Base-by-base conservation (phyloP, 1,139 yeast species). In the Candida smagusa region DNA sequence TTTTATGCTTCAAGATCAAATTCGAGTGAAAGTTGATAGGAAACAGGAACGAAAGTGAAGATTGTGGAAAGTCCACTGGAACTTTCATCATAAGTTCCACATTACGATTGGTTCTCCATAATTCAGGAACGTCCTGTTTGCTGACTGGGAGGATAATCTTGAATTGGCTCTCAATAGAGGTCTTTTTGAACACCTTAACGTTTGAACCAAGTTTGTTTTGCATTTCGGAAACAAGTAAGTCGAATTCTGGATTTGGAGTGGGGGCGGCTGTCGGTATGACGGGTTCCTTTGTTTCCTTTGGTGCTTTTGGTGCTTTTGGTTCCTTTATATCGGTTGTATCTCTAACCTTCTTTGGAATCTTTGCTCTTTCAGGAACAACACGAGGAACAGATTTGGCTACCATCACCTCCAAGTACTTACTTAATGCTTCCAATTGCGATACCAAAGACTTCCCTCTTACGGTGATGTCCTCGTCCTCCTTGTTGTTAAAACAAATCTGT, bases 371-470 rank as follows among this genome's bases (percentile, higher is more conserved):
- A 9, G 29, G 29, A 27, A 27, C 12, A n/a, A 27, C 29, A 11
- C 13, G 9, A 12, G 29, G 29, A 8, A 12, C 13, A 9, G 12
- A 8, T 6, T 27, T n/a, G 13, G 29, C 9, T 46, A 83, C 61
- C 47, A 81, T 80, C 32, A 53, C 49, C 48, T 82, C 89, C 38
- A 84, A 62, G 39, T 78, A 68, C 43, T 63, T 67, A 50, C 82
- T 87, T 34, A 84, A 62, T 3, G 81, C 76, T 39, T 64, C 53
- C 1, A 84, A 45, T 61, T 78, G 75, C 4, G 82, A 77, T 22
- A 69, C 52, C 33, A 84, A 64, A 13, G 77, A 77, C 35, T 63
- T 65, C 26, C 70, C 72, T 1, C 65, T 72, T 38, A 77, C 48
- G 25, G 56, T 54, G 23, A 75, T 58, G 7, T 48, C 50, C 16